Base-by-base conservation (phyloP, 2,329 filamentous ascomycete genomes). In the Cladophialophora yegresii region DNA sequence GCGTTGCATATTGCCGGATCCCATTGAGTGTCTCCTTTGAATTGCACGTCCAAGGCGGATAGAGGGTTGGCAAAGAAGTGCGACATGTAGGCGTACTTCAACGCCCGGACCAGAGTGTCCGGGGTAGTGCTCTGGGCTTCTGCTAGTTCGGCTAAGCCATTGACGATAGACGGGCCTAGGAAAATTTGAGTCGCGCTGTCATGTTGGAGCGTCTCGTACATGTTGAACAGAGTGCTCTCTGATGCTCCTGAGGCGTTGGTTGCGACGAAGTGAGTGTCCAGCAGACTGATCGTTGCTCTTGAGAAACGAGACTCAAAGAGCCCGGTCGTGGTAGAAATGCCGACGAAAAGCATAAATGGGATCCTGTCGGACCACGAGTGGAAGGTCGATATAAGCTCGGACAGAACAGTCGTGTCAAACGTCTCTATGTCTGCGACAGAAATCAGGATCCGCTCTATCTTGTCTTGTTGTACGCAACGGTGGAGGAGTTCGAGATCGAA, bases 81-180 rank as follows among this genome's bases (percentile, higher is more conserved):
- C 8, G 83, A 83, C 85, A 88, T 87, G 70, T 85, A 85, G 1
- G 83, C 80, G 73, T 88, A 88, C 78, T 86, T 82, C 13, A 86
- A 72, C 53, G 80, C 79, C 62, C 82, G 80, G 58, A 79, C 77
- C 66, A 87, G 83, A 13, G 80, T 79, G 63, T 85, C 81, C 0
- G 82, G 80, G 50, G 83, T 86, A 66, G 85, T 83, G n/a, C 87
- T 82, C 69, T 85, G 83, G 69, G 87, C 84, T 66, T 79, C 81
- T 54, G 86, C 84, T 58, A 81, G 80, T 62, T 86, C 82, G 50
- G 87, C 75, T 32, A 86, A 75, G 57, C 80, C 77, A 22, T 75
- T 76, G 54, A 82, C 81, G 16, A 87, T 73, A 50, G 77, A 78
- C 23, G 84, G 79, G 2, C 86, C 86, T 22, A 87, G 71, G 43